Base-by-base conservation (phyloP, 192 early-diverging fungal genomes). In the Phycomyces blakesleeanus region DNA sequence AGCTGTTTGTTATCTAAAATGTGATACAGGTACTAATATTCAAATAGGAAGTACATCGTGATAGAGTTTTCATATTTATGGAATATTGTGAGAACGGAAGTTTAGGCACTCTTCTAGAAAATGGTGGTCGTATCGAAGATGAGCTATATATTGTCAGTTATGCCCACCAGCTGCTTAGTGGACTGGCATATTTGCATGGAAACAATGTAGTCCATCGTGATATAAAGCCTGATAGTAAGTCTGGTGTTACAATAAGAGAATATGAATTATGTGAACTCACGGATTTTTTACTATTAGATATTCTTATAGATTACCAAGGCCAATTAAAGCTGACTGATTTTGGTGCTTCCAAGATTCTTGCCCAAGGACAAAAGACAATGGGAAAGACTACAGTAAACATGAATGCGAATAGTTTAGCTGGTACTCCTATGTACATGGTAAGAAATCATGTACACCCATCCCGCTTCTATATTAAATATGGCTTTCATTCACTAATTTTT, bases 51-150 rank as follows among this genome's bases (percentile, higher is more conserved):
- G 92, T 96, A 21, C 92, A 91, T 67, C 82, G 92, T 61, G 92
- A 96, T 57, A 91, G 87, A 70, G 88, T 93, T 10, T 88, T 86
- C 51, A 78, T 93, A 51, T 96, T 96, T 72, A 96, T 96, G 94
- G 94, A 96, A 74, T 89, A 91, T 61, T 94, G 91, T 68, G 80
- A 87, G 47, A 82, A 85, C 34, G 90, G 91, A 29, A 87, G 86
- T 64, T 67, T 96, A 52, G 82, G 85, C 1, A 76, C 81, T 50
- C 59, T 93, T 24, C 69, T 96, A 26, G 91, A 94, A 57, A 87
- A 92, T 63, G 90, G 89, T 26, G 91, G 91, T 18, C 80, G 88
- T 41, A 82, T 93, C 39, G 85, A 81, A 44, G 86, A 92, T 71
- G 94, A 96, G 59, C 59, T 76, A 34, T 80, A 85, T 29, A 80